Conservation (phyloP, 129 eudicot species). For the Lactuca saligna region DNA sequence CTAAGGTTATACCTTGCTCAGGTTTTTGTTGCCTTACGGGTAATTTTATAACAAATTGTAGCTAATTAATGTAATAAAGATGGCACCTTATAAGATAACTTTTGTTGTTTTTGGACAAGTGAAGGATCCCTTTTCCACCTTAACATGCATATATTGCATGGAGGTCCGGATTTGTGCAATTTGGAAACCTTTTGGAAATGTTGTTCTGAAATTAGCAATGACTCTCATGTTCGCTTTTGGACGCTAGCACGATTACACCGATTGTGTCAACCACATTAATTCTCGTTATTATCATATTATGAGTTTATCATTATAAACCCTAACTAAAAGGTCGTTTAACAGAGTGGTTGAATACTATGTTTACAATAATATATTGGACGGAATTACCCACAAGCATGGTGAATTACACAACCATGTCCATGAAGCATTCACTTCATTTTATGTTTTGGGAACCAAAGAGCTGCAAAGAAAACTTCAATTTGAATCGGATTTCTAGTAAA, state of each 20-base stretch:
- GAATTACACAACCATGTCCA: neutral
- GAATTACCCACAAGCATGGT: neutral
- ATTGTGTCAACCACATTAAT: too few species aligned
- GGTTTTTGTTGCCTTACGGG: slow-evolving; percentile 16
- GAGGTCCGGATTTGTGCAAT: too few species aligned
- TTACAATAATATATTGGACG: neutral
- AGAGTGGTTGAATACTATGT: too few species aligned
- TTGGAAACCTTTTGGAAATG: too few species aligned
- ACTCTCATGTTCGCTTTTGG: too few species aligned
- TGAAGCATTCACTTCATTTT: too few species aligned
- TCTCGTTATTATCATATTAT: too few species aligned
- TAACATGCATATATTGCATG: too few species aligned
- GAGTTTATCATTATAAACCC: too few species aligned
- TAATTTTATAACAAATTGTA: slow-evolving; percentile 12
- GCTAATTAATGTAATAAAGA: slow-evolving; percentile 26
- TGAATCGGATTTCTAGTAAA: neutral
- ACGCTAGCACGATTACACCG: too few species aligned
- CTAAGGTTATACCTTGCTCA: slow-evolving; percentile 11
- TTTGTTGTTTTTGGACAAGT: neutral
- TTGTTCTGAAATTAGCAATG: too few species aligned
- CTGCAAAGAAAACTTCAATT: neutral
- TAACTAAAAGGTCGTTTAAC: too few species aligned
- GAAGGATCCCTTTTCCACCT: neutral
- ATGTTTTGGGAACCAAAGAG: neutral
- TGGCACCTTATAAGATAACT: slow-evolving; percentile 17